These are phyloP conservation scores for Apiotrichum siamense DNA, from an alignment of 1,284 basidiomycete species.

Conservation along the genomic window DNA sequence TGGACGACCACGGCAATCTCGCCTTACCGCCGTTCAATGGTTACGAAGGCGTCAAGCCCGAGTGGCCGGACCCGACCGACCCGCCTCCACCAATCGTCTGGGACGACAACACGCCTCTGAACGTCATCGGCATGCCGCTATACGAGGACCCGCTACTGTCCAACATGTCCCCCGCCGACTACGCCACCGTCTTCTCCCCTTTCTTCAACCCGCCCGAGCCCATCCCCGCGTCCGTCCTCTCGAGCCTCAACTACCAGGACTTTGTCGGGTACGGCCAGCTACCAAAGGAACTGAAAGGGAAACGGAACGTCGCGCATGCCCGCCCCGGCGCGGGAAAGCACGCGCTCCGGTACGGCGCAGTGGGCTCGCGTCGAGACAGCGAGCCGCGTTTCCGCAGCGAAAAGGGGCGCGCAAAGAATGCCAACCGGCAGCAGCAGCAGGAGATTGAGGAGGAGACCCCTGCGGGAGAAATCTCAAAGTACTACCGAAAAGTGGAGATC, in stretches of 20 bases:
- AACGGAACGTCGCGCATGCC: slow-evolving; percentile 63
- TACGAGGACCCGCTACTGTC: slow-evolving; percentile 75
- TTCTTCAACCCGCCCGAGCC: slow-evolving; percentile 56
- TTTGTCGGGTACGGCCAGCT: slow-evolving; percentile 79
- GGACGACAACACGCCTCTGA: slow-evolving; percentile 81
- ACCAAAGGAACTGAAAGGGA: slow-evolving; percentile 74
- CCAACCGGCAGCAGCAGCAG: slow-evolving; percentile 29
- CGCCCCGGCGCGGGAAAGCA: slow-evolving; percentile 38
- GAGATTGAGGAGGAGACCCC: slow-evolving; percentile 26
- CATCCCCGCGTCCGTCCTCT: slow-evolving; percentile 71
- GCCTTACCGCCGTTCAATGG: slow-evolving; percentile 69
- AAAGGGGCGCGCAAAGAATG: slow-evolving; percentile 50
- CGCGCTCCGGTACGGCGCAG: slow-evolving; percentile 18
- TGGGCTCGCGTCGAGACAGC: slow-evolving; percentile 40
- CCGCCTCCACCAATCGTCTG: slow-evolving; percentile 68
- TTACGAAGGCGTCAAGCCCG: slow-evolving; percentile 69
- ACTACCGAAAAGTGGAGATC: slow-evolving; percentile 90
- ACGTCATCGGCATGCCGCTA: slow-evolving; percentile 81
- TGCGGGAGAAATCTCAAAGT: slow-evolving; percentile 61
- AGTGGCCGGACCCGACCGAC: slow-evolving; percentile 74
- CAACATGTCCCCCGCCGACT: slow-evolving; percentile 55
- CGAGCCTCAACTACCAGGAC: slow-evolving; percentile 76
- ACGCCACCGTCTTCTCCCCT: slow-evolving; percentile 47
- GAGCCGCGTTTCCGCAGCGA: slow-evolving; percentile 77
- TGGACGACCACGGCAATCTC: slow-evolving; percentile 32